phyloP scores from a whole-genome alignment of 257 asterid genomes.

The Fraxinus pennsylvanica region DNA sequence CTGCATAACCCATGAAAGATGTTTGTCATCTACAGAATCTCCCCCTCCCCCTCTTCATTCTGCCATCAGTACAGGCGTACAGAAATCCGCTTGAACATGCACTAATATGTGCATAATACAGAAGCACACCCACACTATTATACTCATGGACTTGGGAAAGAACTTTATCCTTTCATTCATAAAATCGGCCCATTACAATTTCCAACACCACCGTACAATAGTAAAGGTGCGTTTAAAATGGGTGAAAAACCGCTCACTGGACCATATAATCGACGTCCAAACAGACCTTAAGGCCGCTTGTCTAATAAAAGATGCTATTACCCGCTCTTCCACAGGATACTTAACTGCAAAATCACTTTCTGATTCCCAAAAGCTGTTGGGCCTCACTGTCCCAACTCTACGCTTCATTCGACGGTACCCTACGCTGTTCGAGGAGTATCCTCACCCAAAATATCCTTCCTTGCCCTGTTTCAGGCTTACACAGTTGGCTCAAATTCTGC shows the following conservation, averaged over 20 bases:
- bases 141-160: conserved; percentile 34
- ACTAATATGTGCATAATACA: background rate
- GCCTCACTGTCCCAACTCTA: conserved; percentile 80
- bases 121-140: background rate
- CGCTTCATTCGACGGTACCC: conserved; percentile 85
- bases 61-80: background rate
- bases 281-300: conserved; percentile 84
- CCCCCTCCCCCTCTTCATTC: background rate
- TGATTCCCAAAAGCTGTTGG: conserved; percentile 72
- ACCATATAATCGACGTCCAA: conserved; percentile 76
- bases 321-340: conserved; percentile 63
- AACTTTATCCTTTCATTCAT: conserved; percentile 23
- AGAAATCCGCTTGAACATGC: background rate
- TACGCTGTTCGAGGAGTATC: conserved; percentile 82
- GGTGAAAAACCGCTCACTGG: conserved; percentile 81
- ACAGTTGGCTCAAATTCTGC: conserved; percentile 59
- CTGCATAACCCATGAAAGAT: background rate
- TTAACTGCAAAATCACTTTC: conserved; percentile 62
- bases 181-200: conserved; percentile 31
- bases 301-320: conserved; percentile 72
- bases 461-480: conserved; percentile 73
- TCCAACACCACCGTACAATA: conserved; percentile 50
- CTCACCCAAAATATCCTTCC: conserved; percentile 84
- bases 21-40: background rate
- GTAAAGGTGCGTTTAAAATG: conserved; percentile 87